Percentiles rank a stretch among this genome's conserved stretches.
phyloP scores from a whole-genome alignment of 345 rosid genomes.

The Theobroma cacao region DNA sequence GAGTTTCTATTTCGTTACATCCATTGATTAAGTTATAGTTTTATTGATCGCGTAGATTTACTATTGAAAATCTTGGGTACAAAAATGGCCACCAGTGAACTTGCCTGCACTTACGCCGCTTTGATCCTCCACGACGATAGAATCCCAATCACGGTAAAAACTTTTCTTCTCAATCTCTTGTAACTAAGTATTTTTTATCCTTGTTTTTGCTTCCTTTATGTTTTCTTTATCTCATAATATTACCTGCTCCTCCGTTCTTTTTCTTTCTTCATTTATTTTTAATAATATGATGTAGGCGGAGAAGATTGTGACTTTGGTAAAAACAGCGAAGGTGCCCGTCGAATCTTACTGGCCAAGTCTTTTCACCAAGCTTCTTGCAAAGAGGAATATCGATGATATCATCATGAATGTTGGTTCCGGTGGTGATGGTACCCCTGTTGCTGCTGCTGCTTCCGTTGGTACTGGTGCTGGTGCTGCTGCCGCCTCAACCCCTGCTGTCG shows the following conservation, averaged over 20 bases:
- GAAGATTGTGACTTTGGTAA: conserved; percentile 53
- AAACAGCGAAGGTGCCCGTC: conserved; percentile 44
- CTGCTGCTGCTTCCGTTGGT: conserved; percentile 28
- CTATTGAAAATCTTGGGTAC: background rate
- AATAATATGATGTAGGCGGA: conserved; percentile 37
- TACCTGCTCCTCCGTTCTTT: background rate
- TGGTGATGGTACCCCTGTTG: conserved; percentile 38
- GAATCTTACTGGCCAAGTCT: conserved; percentile 73
- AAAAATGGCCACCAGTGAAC: conserved; percentile 52
- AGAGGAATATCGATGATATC: conserved; percentile 47
- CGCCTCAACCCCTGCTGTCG: conserved; percentile 42
- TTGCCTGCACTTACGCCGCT: conserved; percentile 64
- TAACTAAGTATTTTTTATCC: background rate
- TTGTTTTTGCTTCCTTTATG: background rate
- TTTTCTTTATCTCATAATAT: background rate
- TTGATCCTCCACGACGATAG: conserved; percentile 62
- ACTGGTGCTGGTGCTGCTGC: too few species aligned
- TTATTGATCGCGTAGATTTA: background rate
- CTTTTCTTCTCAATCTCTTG: background rate
- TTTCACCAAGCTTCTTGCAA: conserved; percentile 59
- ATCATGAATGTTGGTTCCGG: conserved; percentile 50
- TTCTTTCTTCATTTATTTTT: background rate
- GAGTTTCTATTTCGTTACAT: too few species aligned
- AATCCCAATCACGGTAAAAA: conserved; percentile 50
- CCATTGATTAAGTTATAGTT: too few species aligned